Evolutionary conservation across 2,329 filamentous ascomycete genomes (phyloP), one percentile per base, ranked within the genome.

Genomic region (Fusarium buxicola): DNA sequence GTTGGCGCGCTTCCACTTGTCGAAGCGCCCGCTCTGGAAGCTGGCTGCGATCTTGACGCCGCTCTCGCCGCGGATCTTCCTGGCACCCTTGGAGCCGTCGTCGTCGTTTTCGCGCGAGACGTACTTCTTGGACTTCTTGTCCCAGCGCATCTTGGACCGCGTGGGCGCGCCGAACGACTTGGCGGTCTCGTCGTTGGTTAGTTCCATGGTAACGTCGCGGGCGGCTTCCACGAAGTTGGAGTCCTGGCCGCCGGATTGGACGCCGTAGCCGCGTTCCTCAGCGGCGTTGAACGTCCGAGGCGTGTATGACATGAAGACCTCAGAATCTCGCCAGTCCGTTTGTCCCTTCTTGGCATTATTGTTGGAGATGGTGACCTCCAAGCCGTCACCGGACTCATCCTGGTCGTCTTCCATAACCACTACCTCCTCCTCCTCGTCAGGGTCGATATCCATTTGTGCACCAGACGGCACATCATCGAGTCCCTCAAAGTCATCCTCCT

Each of bases 301-400:
- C 2, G 88, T 92, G 82, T 99, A 99, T 9, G 92, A 91, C 93
- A 99, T 98, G 87, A 96, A 99, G 69, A 95, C 87, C 39, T 97
- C 94, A 0, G 89, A 85, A 74, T 97, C 94, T 73, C 92, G 88
- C 84, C 88, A 97, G 40, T 88, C 85, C 11, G 81, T 86, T 72
- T 73, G 86, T 70, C 80, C 85, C 76, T 81, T 86, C 73, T 80
- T 79, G 70, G 79, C 73, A 66, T 82, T 78, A 41, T 78, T 79
- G 71, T 88, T 87, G 12, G 88, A 87, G 66, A 94, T 85, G 4
- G 89, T 91, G 15, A 91, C 85, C 74, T 91, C 89, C 28, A 92
- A 38, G 11, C 89, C 89, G 28, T 89, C 89, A 52, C 87, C 81
- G 1, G 83, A 84, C 63, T 86, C 80, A 2, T 83, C 84, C 60